Evolutionary conservation across 768 basidiomycete species (phyloP).

Genomic region (Podaxis rugospora): DNA sequence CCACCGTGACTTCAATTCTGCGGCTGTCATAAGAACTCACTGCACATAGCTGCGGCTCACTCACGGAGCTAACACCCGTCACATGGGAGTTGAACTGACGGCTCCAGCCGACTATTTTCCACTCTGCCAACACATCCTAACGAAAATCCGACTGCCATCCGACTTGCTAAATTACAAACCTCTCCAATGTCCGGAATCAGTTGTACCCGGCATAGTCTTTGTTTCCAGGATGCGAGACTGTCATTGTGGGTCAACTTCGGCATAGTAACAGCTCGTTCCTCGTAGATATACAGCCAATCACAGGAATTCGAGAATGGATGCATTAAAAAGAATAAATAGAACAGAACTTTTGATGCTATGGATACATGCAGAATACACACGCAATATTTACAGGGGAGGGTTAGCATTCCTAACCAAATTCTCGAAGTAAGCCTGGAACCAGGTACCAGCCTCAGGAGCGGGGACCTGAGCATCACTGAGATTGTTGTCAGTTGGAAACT

Average conservation of each 20-base stretch:
- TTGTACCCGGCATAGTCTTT: background rate
- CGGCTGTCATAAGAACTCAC: no score
- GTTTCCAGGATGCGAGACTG: no score
- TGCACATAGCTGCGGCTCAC: no score
- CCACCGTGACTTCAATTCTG: background rate
- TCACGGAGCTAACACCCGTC: background rate
- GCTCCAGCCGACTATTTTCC: background rate
- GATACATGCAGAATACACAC: background rate
- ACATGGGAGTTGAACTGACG: background rate
- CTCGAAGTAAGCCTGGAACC: constrained; percentile 68
- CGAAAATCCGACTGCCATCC: background rate
- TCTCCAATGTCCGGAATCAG: background rate
- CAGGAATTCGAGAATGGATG: background rate
- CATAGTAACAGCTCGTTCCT: background rate
- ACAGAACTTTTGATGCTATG: constrained; percentile 1
- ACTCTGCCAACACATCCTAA: background rate
- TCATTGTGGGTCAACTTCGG: no score
- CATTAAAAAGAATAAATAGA: constrained; percentile 5
- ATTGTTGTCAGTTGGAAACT: constrained; percentile 5
- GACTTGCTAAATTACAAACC: background rate
- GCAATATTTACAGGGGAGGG: constrained; percentile 40
- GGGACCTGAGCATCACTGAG: constrained; percentile 47
- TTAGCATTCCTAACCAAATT: constrained; percentile 50
- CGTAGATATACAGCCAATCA: background rate
- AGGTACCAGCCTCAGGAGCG: constrained; percentile 60